A percentile compares a stretch with the other conserved stretches of the same genome.
Evolutionary conservation across 2,329 filamentous ascomycete species (phyloP).

Genomic region (Coniochaeta sp.): DNA sequence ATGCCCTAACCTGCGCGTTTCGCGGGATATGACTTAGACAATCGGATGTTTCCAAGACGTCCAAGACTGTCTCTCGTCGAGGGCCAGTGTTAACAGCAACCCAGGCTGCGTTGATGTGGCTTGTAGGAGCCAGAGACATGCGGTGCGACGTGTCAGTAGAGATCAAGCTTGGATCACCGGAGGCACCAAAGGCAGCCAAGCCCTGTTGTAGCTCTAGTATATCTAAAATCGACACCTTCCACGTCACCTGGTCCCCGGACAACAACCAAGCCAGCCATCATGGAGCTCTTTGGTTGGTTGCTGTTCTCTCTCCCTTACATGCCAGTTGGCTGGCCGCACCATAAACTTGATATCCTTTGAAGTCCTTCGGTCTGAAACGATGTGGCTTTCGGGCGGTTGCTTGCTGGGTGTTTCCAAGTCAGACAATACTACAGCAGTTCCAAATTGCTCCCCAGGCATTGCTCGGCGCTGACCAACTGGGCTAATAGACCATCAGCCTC

Average conservation of each 20-base stretch:
- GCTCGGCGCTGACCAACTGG: background rate
- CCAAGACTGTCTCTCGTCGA: background rate
- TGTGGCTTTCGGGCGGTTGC: background rate
- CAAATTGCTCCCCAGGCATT: background rate
- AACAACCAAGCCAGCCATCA: too few relatives aligned
- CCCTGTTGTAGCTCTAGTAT: background rate
- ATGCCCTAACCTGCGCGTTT: background rate
- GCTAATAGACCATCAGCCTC: background rate
- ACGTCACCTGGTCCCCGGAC: background rate
- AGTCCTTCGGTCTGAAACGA: background rate
- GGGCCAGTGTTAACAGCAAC: background rate
- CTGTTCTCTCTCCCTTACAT: background rate
- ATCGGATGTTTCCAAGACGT: background rate
- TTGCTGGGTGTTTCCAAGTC: background rate
- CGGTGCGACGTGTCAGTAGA: constrained; percentile 1
- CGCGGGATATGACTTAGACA: background rate
- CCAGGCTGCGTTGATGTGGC: background rate
- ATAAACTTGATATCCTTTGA: background rate
- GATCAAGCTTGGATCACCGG: constrained; percentile 1
- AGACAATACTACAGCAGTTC: background rate
- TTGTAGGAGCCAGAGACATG: background rate
- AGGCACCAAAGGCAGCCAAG: background rate
- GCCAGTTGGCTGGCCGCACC: background rate
- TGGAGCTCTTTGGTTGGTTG: background rate
- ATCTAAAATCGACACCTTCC: background rate